Conservation (phyloP, 1,284 basidiomycete genomes). For the Boletellus deceptivus region DNA sequence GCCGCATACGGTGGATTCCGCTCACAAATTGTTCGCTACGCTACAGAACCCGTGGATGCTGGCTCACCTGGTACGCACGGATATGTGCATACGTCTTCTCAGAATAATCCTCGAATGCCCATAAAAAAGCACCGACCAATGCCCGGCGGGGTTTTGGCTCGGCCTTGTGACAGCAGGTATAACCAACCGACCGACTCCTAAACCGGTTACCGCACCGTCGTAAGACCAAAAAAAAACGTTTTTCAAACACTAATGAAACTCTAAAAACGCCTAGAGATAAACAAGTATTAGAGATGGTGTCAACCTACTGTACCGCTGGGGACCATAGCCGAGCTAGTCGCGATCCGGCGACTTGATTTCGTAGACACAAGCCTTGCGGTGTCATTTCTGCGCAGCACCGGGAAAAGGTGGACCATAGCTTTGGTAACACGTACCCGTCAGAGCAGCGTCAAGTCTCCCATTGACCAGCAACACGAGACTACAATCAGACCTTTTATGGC, state of each 20-base stretch:
- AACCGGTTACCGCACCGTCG: not conserved
- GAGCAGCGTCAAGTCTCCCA: not conserved
- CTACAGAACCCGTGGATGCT: constrained; percentile 15
- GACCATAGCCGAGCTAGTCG: constrained; percentile 2
- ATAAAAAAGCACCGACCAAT: not conserved
- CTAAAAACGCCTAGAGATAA: constrained; percentile 4
- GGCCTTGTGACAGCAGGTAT: constrained; percentile 1
- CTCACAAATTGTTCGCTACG: constrained; percentile 18
- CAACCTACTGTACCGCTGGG: not conserved
- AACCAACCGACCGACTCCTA: constrained; percentile 1
- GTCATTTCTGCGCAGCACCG: not conserved
- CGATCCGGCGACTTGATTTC: constrained; percentile 1
- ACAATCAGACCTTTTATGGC: not conserved
- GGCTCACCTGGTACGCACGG: constrained; percentile 8
- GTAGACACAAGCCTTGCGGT: not conserved
- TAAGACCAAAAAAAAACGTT: not conserved
- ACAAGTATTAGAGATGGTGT: not conserved
- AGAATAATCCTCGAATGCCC: not conserved
- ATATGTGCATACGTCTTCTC: constrained; percentile 1
- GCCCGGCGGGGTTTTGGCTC: not conserved
- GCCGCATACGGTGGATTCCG: too few relatives aligned
- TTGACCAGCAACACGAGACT: not conserved
- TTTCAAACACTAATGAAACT: constrained; percentile 8
- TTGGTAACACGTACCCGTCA: not conserved
- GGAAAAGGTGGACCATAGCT: not conserved